Evolutionary conservation across 495 filamentous ascomycete species (phyloP).

Genomic region (Mytilinidion resinicola): DNA sequence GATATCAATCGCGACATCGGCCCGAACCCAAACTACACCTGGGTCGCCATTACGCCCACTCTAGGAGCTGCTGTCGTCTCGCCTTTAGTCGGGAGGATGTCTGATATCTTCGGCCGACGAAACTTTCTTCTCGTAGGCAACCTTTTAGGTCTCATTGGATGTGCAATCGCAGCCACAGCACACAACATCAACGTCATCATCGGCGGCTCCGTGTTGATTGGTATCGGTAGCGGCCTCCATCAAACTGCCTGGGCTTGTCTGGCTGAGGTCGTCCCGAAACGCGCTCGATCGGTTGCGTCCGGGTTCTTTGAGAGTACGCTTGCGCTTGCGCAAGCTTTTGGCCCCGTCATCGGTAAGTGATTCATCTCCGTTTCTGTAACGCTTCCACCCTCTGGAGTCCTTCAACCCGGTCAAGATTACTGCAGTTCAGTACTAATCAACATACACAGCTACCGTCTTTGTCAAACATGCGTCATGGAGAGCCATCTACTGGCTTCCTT

Average conservation of each 20-base stretch:
- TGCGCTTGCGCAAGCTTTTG: background rate
- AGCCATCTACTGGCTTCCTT: slow-evolving; percentile 18
- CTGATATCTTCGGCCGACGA: slow-evolving; percentile 10
- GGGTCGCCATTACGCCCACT: background rate
- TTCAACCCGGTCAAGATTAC: too few relatives aligned
- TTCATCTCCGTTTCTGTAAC: background rate
- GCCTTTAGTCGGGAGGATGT: background rate
- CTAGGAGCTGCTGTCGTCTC: slow-evolving; percentile 9
- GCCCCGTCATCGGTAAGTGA: background rate
- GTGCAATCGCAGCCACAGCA: background rate
- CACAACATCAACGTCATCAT: background rate
- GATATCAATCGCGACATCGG: background rate
- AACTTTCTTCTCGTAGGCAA: slow-evolving; percentile 1
- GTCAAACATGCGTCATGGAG: background rate
- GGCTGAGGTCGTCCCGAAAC: background rate
- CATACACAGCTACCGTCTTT: background rate
- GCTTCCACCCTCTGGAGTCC: background rate
- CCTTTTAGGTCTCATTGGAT: background rate
- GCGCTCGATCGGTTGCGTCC: background rate
- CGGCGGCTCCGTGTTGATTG: background rate
- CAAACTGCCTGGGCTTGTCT: background rate
- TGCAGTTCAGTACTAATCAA: too few relatives aligned
- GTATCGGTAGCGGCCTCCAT: background rate
- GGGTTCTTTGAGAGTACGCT: background rate
- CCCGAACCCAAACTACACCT: background rate